Percentiles rank a stretch among this genome's conserved stretches.
These are phyloP conservation scores for Hymenoscyphus repandus DNA, from an alignment of 2,329 filamentous ascomycete genomes.

Conservation along the genomic window DNA sequence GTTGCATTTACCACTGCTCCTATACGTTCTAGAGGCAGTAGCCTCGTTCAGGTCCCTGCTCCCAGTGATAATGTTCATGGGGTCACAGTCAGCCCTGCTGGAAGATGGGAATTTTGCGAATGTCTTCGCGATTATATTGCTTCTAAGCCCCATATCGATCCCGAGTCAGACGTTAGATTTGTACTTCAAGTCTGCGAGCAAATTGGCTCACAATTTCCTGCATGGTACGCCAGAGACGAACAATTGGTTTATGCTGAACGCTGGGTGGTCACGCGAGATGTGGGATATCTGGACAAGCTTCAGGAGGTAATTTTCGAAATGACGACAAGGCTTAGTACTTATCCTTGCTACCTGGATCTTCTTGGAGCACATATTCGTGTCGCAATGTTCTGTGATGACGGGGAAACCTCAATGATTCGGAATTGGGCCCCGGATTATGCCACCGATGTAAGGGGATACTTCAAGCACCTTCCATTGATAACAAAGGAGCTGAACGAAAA, in stretches of 20 bases:
- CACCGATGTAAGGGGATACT: conserved; percentile 16
- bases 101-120: conserved; percentile 16
- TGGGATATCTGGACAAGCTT: conserved; percentile 5
- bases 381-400: conserved; percentile 9
- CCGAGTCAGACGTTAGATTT: conserved; percentile 4
- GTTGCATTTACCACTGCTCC: conserved; percentile 15
- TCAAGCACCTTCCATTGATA: conserved; percentile 6
- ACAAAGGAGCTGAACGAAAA: conserved; percentile 14
- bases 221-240: conserved; percentile 14
- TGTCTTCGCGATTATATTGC: conserved; percentile 15
- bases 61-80: conserved; percentile 23
- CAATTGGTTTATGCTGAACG: conserved; percentile 7
- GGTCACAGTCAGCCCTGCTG: conserved; percentile 16
- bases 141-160: conserved; percentile 2
- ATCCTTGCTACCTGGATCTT: conserved; percentile 9
- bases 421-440: conserved; percentile 13
- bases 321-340: neutral
- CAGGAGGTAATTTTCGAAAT: neutral
- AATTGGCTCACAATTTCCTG: conserved; percentile 11
- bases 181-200: conserved; percentile 13
- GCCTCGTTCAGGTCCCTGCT: conserved; percentile 21
- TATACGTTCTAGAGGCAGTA: conserved; percentile 10
- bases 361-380: conserved; percentile 16
- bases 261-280: conserved; percentile 13
- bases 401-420: conserved; percentile 5